Base-by-base conservation (phyloP, 768 basidiomycete species). In the Rhodosporidiobolus odoratus region DNA sequence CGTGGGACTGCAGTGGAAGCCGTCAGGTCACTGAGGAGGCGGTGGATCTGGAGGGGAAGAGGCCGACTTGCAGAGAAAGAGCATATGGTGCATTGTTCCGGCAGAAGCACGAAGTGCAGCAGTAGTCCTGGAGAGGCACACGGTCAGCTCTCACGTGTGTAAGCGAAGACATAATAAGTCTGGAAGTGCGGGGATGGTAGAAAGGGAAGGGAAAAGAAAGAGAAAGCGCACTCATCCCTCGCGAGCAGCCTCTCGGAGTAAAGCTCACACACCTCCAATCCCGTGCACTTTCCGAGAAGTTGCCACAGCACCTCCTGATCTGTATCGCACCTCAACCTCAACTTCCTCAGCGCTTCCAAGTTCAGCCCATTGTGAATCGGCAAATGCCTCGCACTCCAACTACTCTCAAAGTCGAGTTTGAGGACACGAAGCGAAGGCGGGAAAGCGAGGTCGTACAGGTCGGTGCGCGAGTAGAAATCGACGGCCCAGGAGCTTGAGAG, bases 181-280 rank as follows among this genome's bases (percentile, higher is more conserved):
- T n/a, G n/a, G n/a, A n/a, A 12, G 27, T 7, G 52, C n/a, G n/a
- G n/a, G n/a, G n/a, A 53, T 27, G 6, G 32, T 8, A 32, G 21
- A 53, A 21, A 19, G 5, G 52, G 32, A 43, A 21, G 40, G 17
- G 58, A 35, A 34, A n/a, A 9, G 30, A 45, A 19, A 5, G 23
- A n/a, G 34, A 13, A 59, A 27, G 52, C 56, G 12, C 15, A 60
- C 58, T 50, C 21, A 27, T 66, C 58, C 12, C 37, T 35, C 0
- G 48, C 13, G 12, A 66, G 32, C 30, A 66, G 37, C 27, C 23
- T 16, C 37, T 66, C 65, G n/a, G 60, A 59, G 58, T 66, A 66
- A 19, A 66, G 37, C 37, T 59, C 50, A 35, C 45, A 52, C n/a
- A 60, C 58, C 65, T 66, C 65, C 35, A 66, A 47, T 41, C 12